phyloP scores from a whole-genome alignment of 176 grass and related monocot species.

The Paspalum notatum region DNA sequence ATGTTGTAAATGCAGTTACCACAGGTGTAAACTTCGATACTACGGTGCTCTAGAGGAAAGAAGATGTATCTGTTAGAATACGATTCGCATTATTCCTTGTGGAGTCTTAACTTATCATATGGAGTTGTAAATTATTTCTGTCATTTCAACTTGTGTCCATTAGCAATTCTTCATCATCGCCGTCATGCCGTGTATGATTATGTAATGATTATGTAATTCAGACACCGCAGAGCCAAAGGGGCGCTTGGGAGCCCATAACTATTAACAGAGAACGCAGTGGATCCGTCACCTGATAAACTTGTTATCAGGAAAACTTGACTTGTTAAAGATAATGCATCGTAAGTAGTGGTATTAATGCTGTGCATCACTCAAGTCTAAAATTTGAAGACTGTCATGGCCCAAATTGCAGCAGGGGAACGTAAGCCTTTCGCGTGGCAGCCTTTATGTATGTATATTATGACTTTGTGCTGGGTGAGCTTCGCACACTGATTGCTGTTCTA shows the following conservation, averaged over 20 bases:
- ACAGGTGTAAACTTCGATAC: conserved; percentile 2
- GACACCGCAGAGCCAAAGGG: neutral
- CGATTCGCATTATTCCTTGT: neutral
- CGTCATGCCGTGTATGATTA: neutral
- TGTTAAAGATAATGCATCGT: neutral
- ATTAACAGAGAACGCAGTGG: neutral
- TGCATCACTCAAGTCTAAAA: neutral
- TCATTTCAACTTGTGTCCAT: conserved; percentile 2
- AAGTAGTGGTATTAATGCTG: neutral
- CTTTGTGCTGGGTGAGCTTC: too few relatives aligned
- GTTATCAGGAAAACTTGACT: neutral
- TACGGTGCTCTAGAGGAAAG: neutral
- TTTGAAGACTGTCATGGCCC: too few relatives aligned
- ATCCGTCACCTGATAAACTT: neutral
- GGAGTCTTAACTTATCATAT: conserved; percentile 28
- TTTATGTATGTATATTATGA: too few relatives aligned
- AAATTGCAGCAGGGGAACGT: neutral
- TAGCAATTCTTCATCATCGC: conserved; percentile 8
- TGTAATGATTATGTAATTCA: conserved; percentile 41
- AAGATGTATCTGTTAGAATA: neutral
- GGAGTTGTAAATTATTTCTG: conserved; percentile 13
- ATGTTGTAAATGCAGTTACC: conserved; percentile 29
- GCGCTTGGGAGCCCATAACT: neutral
- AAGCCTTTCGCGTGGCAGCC: neutral
- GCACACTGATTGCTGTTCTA: too few relatives aligned